Percentiles rank a stretch among this genome's conserved stretches.
phyloP scores from a whole-genome alignment of 148 eudicot genomes.

The Silene uniflora region DNA sequence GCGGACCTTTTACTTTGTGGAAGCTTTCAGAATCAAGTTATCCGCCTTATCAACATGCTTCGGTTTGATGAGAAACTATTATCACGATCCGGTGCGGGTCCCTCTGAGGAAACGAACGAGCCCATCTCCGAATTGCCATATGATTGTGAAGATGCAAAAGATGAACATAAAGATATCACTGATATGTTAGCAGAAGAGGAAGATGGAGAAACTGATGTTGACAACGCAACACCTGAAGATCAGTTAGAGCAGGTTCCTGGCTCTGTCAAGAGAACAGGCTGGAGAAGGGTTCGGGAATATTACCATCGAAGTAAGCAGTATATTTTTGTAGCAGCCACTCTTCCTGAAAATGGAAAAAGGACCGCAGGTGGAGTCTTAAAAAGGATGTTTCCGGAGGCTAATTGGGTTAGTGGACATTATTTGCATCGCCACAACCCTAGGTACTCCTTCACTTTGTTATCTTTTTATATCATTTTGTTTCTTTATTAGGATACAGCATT shows the following conservation, averaged over 20 bases:
- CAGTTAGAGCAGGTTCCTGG: conserved; percentile 27
- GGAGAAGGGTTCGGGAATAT: conserved; percentile 71
- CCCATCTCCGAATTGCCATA: conserved; percentile 28
- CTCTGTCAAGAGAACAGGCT: conserved; percentile 40
- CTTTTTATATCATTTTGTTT: conserved; percentile 1
- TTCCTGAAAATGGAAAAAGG: conserved; percentile 82
- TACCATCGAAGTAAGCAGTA: conserved; percentile 89
- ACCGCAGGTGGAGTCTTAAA: conserved; percentile 89
- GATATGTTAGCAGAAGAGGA: conserved; percentile 25
- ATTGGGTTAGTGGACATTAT: conserved; percentile 83
- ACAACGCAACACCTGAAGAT: conserved; percentile 24
- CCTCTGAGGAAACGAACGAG: conserved; percentile 26
- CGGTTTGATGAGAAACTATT: conserved; percentile 87
- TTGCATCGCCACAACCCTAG: conserved; percentile 90
- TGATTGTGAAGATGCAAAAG: conserved; percentile 30
- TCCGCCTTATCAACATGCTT: conserved; percentile 84
- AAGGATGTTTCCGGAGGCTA: conserved; percentile 76
- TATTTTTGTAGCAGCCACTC: conserved; percentile 91
- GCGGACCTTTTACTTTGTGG: conserved; percentile 92
- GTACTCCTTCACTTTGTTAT: conserved; percentile 28
- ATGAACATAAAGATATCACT: conserved; percentile 22
- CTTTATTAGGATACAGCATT: not conserved
- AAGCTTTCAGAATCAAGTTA: conserved; percentile 83
- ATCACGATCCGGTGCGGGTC: conserved; percentile 39
- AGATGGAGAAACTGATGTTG: conserved; percentile 25